Evolutionary conservation across 2,329 filamentous ascomycete genomes (phyloP), one percentile per base, ranked within the genome.

Genomic region (Pseudovirgaria hyperparasitica): DNA sequence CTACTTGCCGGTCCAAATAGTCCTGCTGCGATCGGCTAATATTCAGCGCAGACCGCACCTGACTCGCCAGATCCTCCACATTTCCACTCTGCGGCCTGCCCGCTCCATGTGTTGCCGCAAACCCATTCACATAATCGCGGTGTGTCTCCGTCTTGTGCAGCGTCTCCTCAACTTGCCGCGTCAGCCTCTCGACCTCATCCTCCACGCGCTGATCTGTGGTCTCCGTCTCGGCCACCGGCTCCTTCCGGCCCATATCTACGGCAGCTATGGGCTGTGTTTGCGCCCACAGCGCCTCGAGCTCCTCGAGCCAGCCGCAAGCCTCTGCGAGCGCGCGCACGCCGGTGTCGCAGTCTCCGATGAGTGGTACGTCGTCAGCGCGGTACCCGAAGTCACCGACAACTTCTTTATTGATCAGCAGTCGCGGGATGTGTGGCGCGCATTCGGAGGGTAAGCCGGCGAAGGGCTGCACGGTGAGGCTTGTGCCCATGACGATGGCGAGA

Each of bases 321-420:
- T 77, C 65, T 2, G 87, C 86, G 19, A 98, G 62, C 48, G 71
- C 74, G 28, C 79, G 67, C 1, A 96, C 77, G 1, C 85, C 84
- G 0, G 63, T 62, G 50, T 98, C 87, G 49, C 86, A 94, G 41
- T 85, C 75, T 2, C 79, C 84, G 2, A 96, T 60, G 19, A 82
- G 54, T 5, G 93, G 47, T 0, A 98, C 86, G 54, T 98, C 90
- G 45, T 98, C 86, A 0, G 76, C 49, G 15, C 82, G 62, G 6
- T 66, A 67, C 1, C 90, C 90, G 19, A 98, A 50, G 12, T 71
- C 71, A 0, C 90, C 87, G 0, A 93, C 90, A 19, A 60, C 61
- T 51, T 94, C 82, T 55, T 77, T 67, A 50, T 98, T 98, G 52
- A 98, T 81, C 12, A 98, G 63, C 2, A 98, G 58, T 7, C 90